A percentile compares a stretch with the other conserved stretches of the same genome.
Conservation (phyloP, 805 yeast genomes). For the Saccharomycopsis microspora region DNA sequence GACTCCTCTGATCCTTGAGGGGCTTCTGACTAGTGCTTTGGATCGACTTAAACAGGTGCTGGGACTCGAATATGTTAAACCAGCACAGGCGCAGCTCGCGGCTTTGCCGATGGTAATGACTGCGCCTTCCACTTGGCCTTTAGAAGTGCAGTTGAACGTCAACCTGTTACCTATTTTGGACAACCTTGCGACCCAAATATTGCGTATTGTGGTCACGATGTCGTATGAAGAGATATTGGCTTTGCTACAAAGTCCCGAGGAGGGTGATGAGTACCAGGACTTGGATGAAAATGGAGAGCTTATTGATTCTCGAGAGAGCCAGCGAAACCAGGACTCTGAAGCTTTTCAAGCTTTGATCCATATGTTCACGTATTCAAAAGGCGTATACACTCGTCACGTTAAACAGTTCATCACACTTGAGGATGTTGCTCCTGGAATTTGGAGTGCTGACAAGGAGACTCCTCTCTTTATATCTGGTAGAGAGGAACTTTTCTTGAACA, state of each 20-base stretch:
- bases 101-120: constrained; percentile 49
- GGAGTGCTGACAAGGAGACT: constrained; percentile 46
- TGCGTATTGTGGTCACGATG: constrained; percentile 46
- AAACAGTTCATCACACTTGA: constrained; percentile 64
- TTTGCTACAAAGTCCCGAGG: constrained; percentile 46
- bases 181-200: constrained; percentile 69
- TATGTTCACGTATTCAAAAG: constrained; percentile 13
- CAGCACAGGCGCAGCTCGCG: constrained; percentile 37
- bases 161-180: constrained; percentile 70
- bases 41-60: constrained; percentile 1
- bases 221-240: constrained; percentile 57
- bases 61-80: constrained; percentile 14
- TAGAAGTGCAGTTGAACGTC: constrained; percentile 51
- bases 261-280: constrained; percentile 31
- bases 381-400: constrained; percentile 14
- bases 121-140: constrained; percentile 45
- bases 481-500: constrained; percentile 49
- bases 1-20: background rate
- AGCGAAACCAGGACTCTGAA: constrained; percentile 8
- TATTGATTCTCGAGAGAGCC: too few relatives aligned
- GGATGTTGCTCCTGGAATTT: constrained; percentile 59
- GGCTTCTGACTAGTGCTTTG: background rate
- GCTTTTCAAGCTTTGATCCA: constrained; percentile 15
- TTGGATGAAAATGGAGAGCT: too few relatives aligned
- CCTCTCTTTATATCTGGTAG: constrained; percentile 47